Conservation (phyloP, 2,329 filamentous ascomycete genomes). For the Alternaria arbusti region DNA sequence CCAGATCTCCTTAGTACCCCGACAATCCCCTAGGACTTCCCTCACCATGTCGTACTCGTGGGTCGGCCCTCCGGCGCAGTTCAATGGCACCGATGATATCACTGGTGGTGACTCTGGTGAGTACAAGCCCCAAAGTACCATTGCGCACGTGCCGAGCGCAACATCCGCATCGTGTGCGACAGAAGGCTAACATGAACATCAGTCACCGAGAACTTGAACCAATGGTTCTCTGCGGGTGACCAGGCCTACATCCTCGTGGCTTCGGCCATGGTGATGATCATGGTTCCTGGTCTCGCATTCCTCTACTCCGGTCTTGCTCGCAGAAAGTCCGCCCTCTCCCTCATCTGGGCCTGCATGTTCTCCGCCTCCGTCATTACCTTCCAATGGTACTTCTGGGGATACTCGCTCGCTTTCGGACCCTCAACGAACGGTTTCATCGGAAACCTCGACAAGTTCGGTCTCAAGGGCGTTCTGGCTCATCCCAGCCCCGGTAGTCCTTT, state of each 20-base stretch:
- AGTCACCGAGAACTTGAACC: constrained; percentile 89
- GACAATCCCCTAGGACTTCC: constrained; percentile 15
- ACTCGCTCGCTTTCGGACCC: constrained; percentile 88
- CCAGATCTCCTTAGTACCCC: constrained; percentile 12
- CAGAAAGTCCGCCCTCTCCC: constrained; percentile 93
- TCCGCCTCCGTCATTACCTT: constrained; percentile 90
- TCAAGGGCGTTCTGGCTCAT: constrained; percentile 80
- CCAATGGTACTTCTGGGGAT: constrained; percentile 99
- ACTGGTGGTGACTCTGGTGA: constrained; percentile 80
- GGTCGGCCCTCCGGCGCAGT: constrained; percentile 53
- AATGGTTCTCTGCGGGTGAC: constrained; percentile 92
- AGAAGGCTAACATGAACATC: constrained; percentile 23
- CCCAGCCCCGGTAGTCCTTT: constrained; percentile 90
- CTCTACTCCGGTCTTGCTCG: constrained; percentile 97
- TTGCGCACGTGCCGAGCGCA: constrained; percentile 28
- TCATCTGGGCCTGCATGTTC: constrained; percentile 98
- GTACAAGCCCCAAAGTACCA: constrained; percentile 47
- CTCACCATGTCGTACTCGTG: constrained; percentile 57
- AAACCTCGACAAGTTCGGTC: constrained; percentile 84
- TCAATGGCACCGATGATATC: constrained; percentile 63
- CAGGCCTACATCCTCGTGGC: constrained; percentile 91
- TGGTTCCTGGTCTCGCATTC: constrained; percentile 96
- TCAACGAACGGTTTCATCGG: constrained; percentile 92
- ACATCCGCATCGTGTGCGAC: constrained; percentile 10
- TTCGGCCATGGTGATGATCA: constrained; percentile 91